Base-by-base conservation (phyloP, 495 filamentous ascomycete species). In the Opeltia flavorubescens region DNA sequence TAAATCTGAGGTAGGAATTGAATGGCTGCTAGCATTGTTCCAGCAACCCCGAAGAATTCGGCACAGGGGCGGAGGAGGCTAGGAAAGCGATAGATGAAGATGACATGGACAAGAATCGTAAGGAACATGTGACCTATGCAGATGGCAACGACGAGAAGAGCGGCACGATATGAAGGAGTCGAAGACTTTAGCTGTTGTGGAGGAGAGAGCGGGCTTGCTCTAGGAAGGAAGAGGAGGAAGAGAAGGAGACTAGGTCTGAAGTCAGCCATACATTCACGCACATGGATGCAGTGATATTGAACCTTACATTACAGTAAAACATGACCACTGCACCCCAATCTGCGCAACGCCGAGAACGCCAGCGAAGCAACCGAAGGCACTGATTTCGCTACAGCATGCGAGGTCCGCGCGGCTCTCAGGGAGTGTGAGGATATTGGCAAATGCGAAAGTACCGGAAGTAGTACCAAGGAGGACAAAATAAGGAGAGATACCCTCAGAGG, bases 1-100 rank as follows among this genome's bases (percentile, higher is more conserved):
- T 75, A 89, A 54, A 98, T 87, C 66, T 98, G 91, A 1, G 91
- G 91, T 17, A 96, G 67, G 64, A 95, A 98, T 61, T 98, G 91
- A 18, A 95, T 74, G 0, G 74, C 79, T 0, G 93, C 83, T 18
- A 96, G 77, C n/a, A 80, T 54, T 4, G 86, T 79, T 30, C 84
- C 72, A 55, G 82, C 68, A 47, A 94, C 65, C 9, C 91, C 91
- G 18, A 95, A 74, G 50, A 84, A 66, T 56, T 91, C 84, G 15
- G 93, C 89, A 82, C 84, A 96, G 11, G 66, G 61, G 20, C 75
- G 69, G 1, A 95, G 69, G 34, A 74, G 61, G 2, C 65, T 50
- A 7, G 79, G 83, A 2, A 64, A 63, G 34, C 70, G 62, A 41
- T 80, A 57, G 27, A 74, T 66, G 47, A 93, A 65, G 38, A 79